Base-by-base conservation (phyloP, 2,329 filamentous ascomycete genomes). In the Phialocephala subalpina region DNA sequence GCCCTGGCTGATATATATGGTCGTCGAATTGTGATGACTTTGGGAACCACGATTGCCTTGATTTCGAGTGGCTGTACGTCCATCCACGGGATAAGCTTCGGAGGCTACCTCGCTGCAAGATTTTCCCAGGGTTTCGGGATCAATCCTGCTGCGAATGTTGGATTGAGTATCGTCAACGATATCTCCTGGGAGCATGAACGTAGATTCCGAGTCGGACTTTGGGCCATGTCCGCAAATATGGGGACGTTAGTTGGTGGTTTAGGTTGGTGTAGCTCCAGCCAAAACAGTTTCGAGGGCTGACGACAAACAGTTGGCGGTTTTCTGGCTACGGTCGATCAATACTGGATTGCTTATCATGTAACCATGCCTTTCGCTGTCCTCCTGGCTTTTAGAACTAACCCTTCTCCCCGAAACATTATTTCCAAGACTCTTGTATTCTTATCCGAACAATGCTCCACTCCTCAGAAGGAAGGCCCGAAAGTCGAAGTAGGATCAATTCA, bases 121-220 rank as follows among this genome's bases (percentile, higher is more conserved):
- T 86, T 87, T 71, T 86, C 87, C 71, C 85, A 88, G 71, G 86
- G 86, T 0, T 78, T 87, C 11, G 85, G 85, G 0, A 83, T 84
- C 16, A 81, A 81, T 49, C 85, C 85, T 4, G 84, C 82, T 1
- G 79, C 83, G 4, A 87, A 83, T 1, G 82, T 87, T 14, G 86
- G 86, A 0, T 78, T 87, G 72, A 83, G 83, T 29, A 80, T 86
- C 67, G 80, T 86, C 64, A 83, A 82, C 67, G 84, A 86, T 74
- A 70, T 87, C 18, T 88, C 86, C 69, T 87, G 84, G 69, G 84
- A 87, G 69, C 82, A 86, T 69, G 81, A 87, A 72, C 78, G 84
- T 18, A 85, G 86, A 0, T 80, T 82, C 64, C 85, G 86, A 69
- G 77, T 87, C 29, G 86, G 86, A 0, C 71, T 87, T 16, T 88